phyloP scores from a whole-genome alignment of 257 asterid genomes.

The Nemophila menziesii region DNA sequence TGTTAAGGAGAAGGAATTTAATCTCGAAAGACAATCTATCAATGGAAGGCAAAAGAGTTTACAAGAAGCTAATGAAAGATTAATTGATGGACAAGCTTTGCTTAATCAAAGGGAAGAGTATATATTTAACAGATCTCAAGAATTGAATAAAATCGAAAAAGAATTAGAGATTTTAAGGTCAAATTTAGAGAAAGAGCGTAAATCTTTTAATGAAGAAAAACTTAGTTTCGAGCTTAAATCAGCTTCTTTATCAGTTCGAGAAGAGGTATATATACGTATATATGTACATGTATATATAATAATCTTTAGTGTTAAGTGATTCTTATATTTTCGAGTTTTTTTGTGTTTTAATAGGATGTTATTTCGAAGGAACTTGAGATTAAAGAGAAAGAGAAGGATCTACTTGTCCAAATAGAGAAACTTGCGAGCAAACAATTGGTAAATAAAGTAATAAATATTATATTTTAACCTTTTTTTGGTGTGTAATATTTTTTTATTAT shows the following conservation, averaged over 20 bases:
- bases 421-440: constrained; percentile 60
- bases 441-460: constrained; percentile 20
- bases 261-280: constrained; percentile 39
- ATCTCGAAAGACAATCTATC: constrained; percentile 63
- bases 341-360: constrained; percentile 35
- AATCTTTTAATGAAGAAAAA: constrained; percentile 39
- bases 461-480: background rate
- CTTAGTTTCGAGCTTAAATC: constrained; percentile 37
- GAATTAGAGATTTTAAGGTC: constrained; percentile 45
- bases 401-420: constrained; percentile 53
- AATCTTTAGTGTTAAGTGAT: background rate
- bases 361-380: constrained; percentile 45
- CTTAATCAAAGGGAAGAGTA: constrained; percentile 80
- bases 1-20: constrained; percentile 71
- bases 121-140: constrained; percentile 53
- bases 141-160: constrained; percentile 48
- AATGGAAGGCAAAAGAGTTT: constrained; percentile 59
- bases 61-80: constrained; percentile 68
- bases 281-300: constrained; percentile 2
- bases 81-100: constrained; percentile 72
- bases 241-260: constrained; percentile 56
- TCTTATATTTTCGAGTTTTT: constrained; percentile 1
- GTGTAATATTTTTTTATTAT: constrained; percentile 6
- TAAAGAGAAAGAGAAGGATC: constrained; percentile 65
- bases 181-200: constrained; percentile 43